phyloP scores from a whole-genome alignment of 139 green algal genomes.

The Zygnema circumcarinatum region DNA sequence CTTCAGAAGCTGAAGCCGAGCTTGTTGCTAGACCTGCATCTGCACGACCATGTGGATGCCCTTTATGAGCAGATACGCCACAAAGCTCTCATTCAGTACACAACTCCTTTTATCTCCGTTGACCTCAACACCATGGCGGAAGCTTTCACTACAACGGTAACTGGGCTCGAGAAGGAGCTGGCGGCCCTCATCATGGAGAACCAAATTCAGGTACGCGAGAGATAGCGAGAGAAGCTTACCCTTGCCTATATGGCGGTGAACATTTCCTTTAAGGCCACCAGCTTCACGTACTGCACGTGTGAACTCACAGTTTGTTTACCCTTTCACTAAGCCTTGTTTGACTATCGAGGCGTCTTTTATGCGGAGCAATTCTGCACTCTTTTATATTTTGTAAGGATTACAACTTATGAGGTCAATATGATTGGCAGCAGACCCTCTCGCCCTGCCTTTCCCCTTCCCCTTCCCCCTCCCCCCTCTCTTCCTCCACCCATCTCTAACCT shows the following conservation, averaged over 20 bases:
- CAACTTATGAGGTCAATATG: too few species aligned
- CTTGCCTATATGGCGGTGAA: not conserved
- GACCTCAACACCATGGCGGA: slow-evolving; percentile 81
- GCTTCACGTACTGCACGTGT: not conserved
- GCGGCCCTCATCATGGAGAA: slow-evolving; percentile 80
- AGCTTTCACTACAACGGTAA: slow-evolving; percentile 77
- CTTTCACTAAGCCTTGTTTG: too few species aligned
- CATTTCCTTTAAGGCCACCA: not conserved
- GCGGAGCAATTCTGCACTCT: too few species aligned
- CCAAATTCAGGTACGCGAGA: slow-evolving; percentile 68
- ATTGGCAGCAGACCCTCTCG: too few species aligned
- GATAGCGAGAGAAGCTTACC: not conserved
- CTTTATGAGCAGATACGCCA: slow-evolving; percentile 70
- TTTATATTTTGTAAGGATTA: too few species aligned
- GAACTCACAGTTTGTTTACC: too few species aligned
- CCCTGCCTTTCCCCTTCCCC: too few species aligned
- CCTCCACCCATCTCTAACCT: too few species aligned
- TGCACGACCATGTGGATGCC: slow-evolving; percentile 73
- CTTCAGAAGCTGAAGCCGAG: slow-evolving; percentile 72
- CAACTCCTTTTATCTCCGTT: slow-evolving; percentile 82
- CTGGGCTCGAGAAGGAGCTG: slow-evolving; percentile 79
- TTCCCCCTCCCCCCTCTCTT: too few species aligned
- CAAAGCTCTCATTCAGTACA: slow-evolving; percentile 87
- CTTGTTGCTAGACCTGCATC: slow-evolving; percentile 81
- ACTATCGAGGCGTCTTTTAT: too few species aligned